Percentiles rank a stretch among this genome's conserved stretches.
Conservation (phyloP, 2,329 filamentous ascomycete species). For the Alternaria arborescens region DNA sequence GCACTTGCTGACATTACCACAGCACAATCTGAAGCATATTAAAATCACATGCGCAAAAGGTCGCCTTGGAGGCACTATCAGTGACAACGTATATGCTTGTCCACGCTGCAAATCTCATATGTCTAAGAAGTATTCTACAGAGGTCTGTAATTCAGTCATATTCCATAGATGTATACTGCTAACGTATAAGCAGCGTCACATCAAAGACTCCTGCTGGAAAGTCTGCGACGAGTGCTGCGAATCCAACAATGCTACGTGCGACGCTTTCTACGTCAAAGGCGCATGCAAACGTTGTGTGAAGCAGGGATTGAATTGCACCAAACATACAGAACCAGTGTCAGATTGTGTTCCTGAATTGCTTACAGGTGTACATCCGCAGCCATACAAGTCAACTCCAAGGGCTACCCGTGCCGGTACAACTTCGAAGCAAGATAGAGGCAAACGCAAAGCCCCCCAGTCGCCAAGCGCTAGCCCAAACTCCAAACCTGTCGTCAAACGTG, state of each 20-base stretch:
- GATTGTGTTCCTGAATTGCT: neutral
- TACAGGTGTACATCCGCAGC: neutral
- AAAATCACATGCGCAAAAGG: constrained; percentile 6
- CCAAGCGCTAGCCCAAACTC: constrained; percentile 12
- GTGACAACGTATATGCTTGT: constrained; percentile 10
- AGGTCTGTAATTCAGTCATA: neutral
- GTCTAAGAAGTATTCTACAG: constrained; percentile 8
- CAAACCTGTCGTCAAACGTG: constrained; percentile 8
- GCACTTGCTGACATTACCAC: neutral
- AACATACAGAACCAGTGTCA: constrained; percentile 10
- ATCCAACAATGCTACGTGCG: constrained; percentile 5
- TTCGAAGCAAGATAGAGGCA: neutral
- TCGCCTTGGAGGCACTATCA: neutral
- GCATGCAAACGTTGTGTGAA: constrained; percentile 17
- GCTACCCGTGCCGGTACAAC: neutral
- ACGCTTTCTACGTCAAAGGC: constrained; percentile 8
- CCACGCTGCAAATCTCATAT: constrained; percentile 14
- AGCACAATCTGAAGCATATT: constrained; percentile 12
- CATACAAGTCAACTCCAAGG: constrained; percentile 2
- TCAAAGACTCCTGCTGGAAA: constrained; percentile 22
- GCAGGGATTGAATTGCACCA: constrained; percentile 14
- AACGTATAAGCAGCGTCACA: constrained; percentile 7
- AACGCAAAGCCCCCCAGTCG: constrained; percentile 16
- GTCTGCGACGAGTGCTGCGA: constrained; percentile 27
- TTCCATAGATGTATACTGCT: neutral